Evolutionary conservation across 345 rosid species (phyloP), one percentile per base, ranked within the genome.

Genomic region (Eucalyptus globulus): DNA sequence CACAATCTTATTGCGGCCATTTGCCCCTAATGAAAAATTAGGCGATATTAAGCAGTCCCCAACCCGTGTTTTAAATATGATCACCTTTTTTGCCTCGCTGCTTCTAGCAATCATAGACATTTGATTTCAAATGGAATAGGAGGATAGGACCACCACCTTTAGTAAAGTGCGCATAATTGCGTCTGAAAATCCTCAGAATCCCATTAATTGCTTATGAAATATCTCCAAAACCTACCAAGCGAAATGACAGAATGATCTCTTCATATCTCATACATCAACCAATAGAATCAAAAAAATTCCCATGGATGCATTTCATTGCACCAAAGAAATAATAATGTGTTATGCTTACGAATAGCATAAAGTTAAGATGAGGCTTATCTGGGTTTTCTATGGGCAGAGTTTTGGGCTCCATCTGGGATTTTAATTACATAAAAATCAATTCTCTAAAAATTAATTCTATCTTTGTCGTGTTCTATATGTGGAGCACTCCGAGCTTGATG

Each of bases 111-210:
- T 76, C 85, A 76, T 76, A 40, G 29, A 76, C 85, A 40, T 76
- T 40, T 40, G 85, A 76, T 76, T 37, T 76, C 27, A 76, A 76
- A 21, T 76, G 47, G 85, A 76, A 40, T 40, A 76, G 85, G 85
- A 12, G 40, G 85, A 76, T 21, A 76, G 85, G 85, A 76, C 47
- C 85, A 76, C 85, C 85, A 76, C 47, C 85, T 76, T 76, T 76
- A 21, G 85, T 40, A 76, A 76, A 76, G 85, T 76, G 85, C 47
- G 47, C 85, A 76, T 76, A 76, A 76, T 89, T 87, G 83, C 91
- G 93, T 92, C 93, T 89, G 91, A 91, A 87, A 56, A 54, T 86
- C 69, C 40, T 24, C 91, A 87, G 88, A 49, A 87, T 88, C 88
- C 37, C 86, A 90, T 89, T 89, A 86, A 91, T 88, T 91, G 88